Percentiles rank a stretch among this genome's conserved stretches.
phyloP scores from a whole-genome alignment of 2,329 filamentous ascomycete species.

The Xylariaceae sp. region DNA sequence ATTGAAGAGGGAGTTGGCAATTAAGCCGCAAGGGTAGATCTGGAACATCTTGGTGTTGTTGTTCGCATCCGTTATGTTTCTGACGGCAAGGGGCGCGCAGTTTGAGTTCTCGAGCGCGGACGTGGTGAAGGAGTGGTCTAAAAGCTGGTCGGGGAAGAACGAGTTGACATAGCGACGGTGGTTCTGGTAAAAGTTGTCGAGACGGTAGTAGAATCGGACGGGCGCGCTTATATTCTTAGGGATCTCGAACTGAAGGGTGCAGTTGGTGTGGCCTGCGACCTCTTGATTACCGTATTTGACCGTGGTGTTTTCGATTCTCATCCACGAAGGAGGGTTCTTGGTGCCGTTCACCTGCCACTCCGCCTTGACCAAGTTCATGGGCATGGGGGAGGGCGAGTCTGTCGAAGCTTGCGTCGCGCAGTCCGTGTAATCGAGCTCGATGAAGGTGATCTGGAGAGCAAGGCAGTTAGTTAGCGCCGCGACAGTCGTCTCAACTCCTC shows the following conservation, averaged over 20 bases:
- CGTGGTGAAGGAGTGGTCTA: constrained; percentile 59
- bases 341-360: constrained; percentile 57
- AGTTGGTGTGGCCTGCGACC: constrained; percentile 39
- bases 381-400: constrained; percentile 41
- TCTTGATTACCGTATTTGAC: constrained; percentile 30
- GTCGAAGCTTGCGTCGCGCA: constrained; percentile 57
- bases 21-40: constrained; percentile 93
- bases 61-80: constrained; percentile 29
- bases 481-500: neutral
- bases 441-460: constrained; percentile 69
- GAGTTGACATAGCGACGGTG: constrained; percentile 94
- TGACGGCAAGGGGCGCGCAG: constrained; percentile 66
- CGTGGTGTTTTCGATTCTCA: constrained; percentile 32
- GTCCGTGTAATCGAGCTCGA: constrained; percentile 83
- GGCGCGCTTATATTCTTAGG: constrained; percentile 74
- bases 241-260: constrained; percentile 71
- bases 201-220: constrained; percentile 87
- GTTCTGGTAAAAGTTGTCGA: constrained; percentile 99
- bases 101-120: constrained; percentile 59
- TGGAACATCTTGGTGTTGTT: constrained; percentile 33
- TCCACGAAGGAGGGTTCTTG: constrained; percentile 36
- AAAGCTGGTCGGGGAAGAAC: constrained; percentile 74
- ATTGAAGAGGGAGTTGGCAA: constrained; percentile 96
- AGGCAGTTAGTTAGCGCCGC: constrained; percentile 13
- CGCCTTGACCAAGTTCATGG: constrained; percentile 51